Evolutionary conservation across 768 basidiomycete genomes (phyloP).

Genomic region (Hygrocybe punicea): DNA sequence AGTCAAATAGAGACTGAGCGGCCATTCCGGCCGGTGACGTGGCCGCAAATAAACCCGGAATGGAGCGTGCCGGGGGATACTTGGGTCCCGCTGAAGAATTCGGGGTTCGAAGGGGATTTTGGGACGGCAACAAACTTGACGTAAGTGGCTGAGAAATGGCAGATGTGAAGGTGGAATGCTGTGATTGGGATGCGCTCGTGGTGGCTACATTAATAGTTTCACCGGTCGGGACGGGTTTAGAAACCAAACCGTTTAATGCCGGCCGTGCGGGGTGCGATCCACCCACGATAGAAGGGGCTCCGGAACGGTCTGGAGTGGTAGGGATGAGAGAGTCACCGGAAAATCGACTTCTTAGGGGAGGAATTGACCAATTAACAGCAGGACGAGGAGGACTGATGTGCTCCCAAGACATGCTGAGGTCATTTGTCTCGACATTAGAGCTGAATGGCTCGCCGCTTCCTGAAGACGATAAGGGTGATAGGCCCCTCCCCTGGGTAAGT

Average conservation of each 20-base stretch:
- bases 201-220: not conserved
- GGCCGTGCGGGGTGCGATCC: too few species aligned
- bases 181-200: not conserved
- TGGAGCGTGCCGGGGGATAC: not conserved
- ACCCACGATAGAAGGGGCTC: slow-evolving; percentile 24
- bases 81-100: slow-evolving; percentile 1
- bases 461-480: not conserved
- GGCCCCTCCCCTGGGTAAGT: slow-evolving; percentile 8
- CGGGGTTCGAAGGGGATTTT: slow-evolving; percentile 6
- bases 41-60: not conserved
- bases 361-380: slow-evolving; percentile 24
- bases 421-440: slow-evolving; percentile 8
- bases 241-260: slow-evolving; percentile 6
- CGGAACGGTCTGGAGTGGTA: slow-evolving; percentile 27
- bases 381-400: slow-evolving; percentile 16
- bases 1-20: slow-evolving; percentile 15
- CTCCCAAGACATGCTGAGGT: slow-evolving; percentile 22
- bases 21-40: not conserved
- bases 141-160: slow-evolving; percentile 8
- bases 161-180: slow-evolving; percentile 1
- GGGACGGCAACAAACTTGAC: not conserved
- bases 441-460: slow-evolving; percentile 1
- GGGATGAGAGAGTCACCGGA: slow-evolving; percentile 17
- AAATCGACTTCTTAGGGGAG: slow-evolving; percentile 13
- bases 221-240: not conserved